These are phyloP conservation scores for Lentinula edodes DNA, from an alignment of 768 basidiomycete species.

Conservation along the genomic window DNA sequence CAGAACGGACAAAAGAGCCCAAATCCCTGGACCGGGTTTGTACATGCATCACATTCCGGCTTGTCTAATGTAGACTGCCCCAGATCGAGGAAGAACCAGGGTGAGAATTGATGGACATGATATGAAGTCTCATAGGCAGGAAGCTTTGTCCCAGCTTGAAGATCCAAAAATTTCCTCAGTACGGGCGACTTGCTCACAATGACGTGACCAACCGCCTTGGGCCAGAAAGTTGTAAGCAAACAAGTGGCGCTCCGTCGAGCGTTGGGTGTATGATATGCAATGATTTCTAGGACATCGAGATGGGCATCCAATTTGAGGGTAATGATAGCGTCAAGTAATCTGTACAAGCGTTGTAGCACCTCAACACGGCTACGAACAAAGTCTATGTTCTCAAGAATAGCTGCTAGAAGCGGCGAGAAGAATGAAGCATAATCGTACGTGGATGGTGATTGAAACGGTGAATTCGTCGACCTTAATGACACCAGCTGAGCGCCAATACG, in stretches of 20 bases:
- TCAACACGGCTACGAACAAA: slow-evolving; percentile 26
- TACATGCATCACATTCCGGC: slow-evolving; percentile 53
- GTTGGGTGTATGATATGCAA: slow-evolving; percentile 57
- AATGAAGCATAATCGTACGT: slow-evolving; percentile 61
- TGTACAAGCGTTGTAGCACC: slow-evolving; percentile 43
- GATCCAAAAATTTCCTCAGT: slow-evolving; percentile 9
- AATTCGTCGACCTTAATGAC: slow-evolving; percentile 44
- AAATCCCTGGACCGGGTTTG: slow-evolving; percentile 52
- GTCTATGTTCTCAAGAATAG: slow-evolving; percentile 55
- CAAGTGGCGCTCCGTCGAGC: slow-evolving; percentile 51
- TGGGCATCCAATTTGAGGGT: slow-evolving; percentile 61
- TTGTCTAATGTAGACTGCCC: slow-evolving; percentile 23
- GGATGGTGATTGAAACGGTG: slow-evolving; percentile 47
- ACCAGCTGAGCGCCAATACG: slow-evolving; percentile 11
- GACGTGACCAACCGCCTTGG: slow-evolving; percentile 62
- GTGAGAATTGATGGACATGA: slow-evolving; percentile 60
- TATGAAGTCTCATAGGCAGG: slow-evolving; percentile 13
- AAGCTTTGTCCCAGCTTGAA: slow-evolving; percentile 2
- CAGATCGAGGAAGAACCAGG: slow-evolving; percentile 49
- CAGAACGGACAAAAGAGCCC: slow-evolving; percentile 71
- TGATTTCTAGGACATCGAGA: slow-evolving; percentile 64
- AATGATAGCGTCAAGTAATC: slow-evolving; percentile 49
- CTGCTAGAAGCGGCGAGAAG: slow-evolving; percentile 55
- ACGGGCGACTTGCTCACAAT: slow-evolving; percentile 42
- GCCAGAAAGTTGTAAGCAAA: slow-evolving; percentile 61